Conservation (phyloP, 2,329 filamentous ascomycete species). For the Scedosporium boydii region DNA sequence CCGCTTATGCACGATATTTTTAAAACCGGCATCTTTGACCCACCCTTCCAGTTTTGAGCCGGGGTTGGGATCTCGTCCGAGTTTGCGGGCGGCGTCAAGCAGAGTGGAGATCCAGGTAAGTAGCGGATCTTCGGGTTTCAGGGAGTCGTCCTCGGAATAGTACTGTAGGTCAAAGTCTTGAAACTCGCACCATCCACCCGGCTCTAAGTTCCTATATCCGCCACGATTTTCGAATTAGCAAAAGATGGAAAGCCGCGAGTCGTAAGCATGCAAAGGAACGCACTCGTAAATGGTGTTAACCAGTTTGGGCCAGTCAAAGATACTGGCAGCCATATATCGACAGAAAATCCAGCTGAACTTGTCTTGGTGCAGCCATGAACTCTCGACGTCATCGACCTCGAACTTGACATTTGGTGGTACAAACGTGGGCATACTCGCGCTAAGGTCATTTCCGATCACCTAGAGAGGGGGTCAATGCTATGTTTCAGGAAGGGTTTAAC, state of each 20-base stretch:
- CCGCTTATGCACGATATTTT: background rate
- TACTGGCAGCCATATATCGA: conserved; percentile 21
- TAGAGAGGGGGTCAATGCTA: conserved; percentile 18
- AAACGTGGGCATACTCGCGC: conserved; percentile 42
- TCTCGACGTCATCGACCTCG: conserved; percentile 55
- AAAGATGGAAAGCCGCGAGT: conserved; percentile 8
- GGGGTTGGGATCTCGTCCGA: conserved; percentile 27
- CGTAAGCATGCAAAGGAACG: conserved; percentile 19
- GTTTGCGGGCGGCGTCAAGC: conserved; percentile 24
- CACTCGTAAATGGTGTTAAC: conserved; percentile 16
- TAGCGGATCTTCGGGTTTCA: conserved; percentile 27
- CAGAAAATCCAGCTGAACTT: conserved; percentile 26
- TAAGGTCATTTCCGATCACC: conserved; percentile 20
- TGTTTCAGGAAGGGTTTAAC: no score
- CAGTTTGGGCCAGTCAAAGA: conserved; percentile 20
- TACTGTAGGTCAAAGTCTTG: conserved; percentile 34
- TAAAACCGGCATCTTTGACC: conserved; percentile 22
- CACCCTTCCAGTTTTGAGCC: conserved; percentile 23
- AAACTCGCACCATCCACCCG: conserved; percentile 46
- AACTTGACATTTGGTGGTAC: conserved; percentile 55
- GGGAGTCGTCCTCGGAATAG: conserved; percentile 34
- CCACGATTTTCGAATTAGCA: background rate
- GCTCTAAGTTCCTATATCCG: conserved; percentile 26
- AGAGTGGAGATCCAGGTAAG: conserved; percentile 30
- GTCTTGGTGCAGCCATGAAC: conserved; percentile 34